Percentiles rank a stretch among this genome's conserved stretches.
Conservation (phyloP, 345 rosid species). For the Eucalyptus shirleyi region DNA sequence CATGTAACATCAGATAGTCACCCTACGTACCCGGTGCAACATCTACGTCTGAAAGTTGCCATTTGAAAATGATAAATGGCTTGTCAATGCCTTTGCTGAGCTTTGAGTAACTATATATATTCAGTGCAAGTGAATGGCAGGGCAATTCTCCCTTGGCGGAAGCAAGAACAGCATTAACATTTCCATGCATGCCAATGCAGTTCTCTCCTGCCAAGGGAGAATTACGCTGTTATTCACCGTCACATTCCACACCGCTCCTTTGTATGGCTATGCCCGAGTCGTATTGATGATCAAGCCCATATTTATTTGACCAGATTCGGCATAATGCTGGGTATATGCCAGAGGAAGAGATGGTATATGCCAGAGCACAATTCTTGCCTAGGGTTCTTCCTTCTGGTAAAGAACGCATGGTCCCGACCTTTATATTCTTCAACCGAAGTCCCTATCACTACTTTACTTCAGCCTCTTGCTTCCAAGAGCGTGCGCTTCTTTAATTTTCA, state of each 20-base stretch:
- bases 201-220: not conserved
- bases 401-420: not conserved
- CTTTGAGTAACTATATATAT: not conserved
- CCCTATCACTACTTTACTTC: not conserved
- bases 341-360: not conserved
- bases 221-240: not conserved
- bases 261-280: not conserved
- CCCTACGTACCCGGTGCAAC: not conserved
- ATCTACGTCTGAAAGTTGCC: not conserved
- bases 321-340: not conserved
- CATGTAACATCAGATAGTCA: not conserved
- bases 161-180: not conserved
- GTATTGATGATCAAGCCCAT: not conserved
- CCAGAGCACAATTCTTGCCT: not conserved
- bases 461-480: not conserved
- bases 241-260: not conserved
- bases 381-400: not conserved
- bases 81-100: not conserved
- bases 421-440: not conserved
- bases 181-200: not conserved
- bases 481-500: not conserved
- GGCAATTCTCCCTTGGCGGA: conserved; percentile 4
- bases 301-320: not conserved
- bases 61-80: not conserved
- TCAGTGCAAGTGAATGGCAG: not conserved